Base-by-base conservation (phyloP, 1,284 basidiomycete genomes). In the Cryptococcus sp. region DNA sequence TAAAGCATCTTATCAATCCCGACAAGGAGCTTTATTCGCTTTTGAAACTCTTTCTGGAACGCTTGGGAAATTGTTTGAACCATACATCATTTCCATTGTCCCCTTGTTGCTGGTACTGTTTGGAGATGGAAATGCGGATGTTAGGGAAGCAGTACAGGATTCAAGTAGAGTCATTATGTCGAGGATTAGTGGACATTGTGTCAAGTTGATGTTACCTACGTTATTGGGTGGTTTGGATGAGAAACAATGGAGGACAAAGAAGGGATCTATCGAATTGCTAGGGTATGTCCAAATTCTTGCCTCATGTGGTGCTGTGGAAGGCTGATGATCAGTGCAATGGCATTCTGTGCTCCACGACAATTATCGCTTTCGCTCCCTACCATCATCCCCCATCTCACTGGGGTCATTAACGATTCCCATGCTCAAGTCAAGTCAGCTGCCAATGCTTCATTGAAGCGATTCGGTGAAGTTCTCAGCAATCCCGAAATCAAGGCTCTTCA, bases 161-260 rank as follows among this genome's bases (percentile, higher is more conserved):
- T 88, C 96, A 1, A 85, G 93, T 5, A 84, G 86, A 53, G 85
- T 92, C 42, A 91, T 99, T 77, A 98, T 98, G 94, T 87, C 85
- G 1, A 89, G 89, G 61, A 81, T 99, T 67, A 94, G 91, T 9
- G 92, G 90, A 19, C 49, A 93, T 71, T 92, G 91, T 43, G 87
- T 98, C 72, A 98, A 98, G 77, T 82, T 92, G 48, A 92, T 98
- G 56, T 78, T 98, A 5, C 96, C 96, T 0, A 87, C 88, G 1
- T 76, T 99, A 7, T 80, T 99, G 4, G 86, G 85, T 32, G 94
- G 92, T 32, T 79, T 98, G 45, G 93, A 98, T 62, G 96, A 98
- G 73, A 98, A 97, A 73, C 96, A 98, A 72, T 98, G 96, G 96
- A 82, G 94, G 24, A 91, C 93, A 1, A 98, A 98, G 79, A 98